Base-by-base conservation (phyloP, 208 protist species). In the Strigomonas galati region DNA sequence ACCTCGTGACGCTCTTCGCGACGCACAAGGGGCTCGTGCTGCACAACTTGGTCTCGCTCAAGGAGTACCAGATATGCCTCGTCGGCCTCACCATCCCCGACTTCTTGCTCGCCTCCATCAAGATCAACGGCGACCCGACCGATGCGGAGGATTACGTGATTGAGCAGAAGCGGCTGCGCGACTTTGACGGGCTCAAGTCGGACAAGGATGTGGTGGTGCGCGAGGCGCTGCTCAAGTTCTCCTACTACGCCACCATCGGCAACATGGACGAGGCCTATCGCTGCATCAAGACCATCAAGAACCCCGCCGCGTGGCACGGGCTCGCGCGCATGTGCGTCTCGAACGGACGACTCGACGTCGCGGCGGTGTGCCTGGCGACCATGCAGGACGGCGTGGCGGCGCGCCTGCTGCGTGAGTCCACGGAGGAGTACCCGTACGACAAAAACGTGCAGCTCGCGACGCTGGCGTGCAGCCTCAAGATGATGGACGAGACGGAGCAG, bases 261-360 rank as follows among this genome's bases (percentile, higher is more conserved):
- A 97, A 98, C 76, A 98, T 98, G 96, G 97, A 98, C 76, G 97
- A 98, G 81, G 97, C 95, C n/a, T 98, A 98, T 68, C 85, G 89
- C 35, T 95, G 93, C 43, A 95, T 98, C 44, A 97, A 98, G 77
- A 89, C 78, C 31, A 97, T 99, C 74, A 95, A 98, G 69, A 91
- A 87, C 69, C 69, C 76, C 10, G 80, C 77, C 3, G 92, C 98
- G 24, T 99, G 97, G 97, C 82, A 97, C 61, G 97, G 93, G 62
- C 89, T 99, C 82, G 97, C 97, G 19, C 78, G 86, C 19, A 95
- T 98, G 94, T 98, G 97, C 74, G 95, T 98, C 52, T 87, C 88
- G 35, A 98, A 89, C 63, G 84, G 87, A 14, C 86, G 94, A 12
- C 76, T 99, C 19, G 97, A 99, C 71, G 93, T 98, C 31, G 94